phyloP scores from a whole-genome alignment of 1,139 yeast genomes.

The Hyphopichia burtonii region DNA sequence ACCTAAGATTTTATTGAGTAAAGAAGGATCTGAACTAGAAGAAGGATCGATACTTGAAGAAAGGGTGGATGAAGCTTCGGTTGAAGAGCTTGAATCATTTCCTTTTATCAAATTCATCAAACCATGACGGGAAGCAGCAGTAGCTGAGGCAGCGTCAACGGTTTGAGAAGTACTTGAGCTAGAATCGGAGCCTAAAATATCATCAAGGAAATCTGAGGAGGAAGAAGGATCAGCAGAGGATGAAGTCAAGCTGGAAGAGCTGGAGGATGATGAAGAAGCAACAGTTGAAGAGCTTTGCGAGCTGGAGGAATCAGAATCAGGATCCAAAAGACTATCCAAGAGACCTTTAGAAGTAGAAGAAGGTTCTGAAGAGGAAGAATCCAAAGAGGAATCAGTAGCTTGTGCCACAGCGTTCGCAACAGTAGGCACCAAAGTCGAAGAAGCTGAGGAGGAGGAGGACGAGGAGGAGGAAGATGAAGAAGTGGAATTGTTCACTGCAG shows the following conservation, averaged over 20 bases:
- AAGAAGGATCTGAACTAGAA: neutral
- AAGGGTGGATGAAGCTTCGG: neutral
- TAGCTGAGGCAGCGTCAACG: constrained; percentile 2
- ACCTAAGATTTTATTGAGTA: no score
- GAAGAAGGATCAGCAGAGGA: constrained; percentile 1
- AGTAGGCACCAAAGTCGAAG: constrained; percentile 1
- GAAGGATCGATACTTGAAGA: constrained; percentile 6
- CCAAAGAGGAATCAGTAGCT: constrained; percentile 3
- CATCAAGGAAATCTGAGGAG: constrained; percentile 2
- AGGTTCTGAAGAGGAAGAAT: constrained; percentile 5
- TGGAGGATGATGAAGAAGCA: constrained; percentile 2
- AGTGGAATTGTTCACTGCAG: neutral
- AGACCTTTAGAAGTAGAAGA: constrained; percentile 2
- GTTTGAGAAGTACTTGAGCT: constrained; percentile 4
- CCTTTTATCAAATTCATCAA: constrained; percentile 5
- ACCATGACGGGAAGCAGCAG: constrained; percentile 2
- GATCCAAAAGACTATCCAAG: neutral
- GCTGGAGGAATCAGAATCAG: neutral
- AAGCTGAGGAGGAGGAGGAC: neutral
- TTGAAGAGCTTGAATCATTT: constrained; percentile 5
- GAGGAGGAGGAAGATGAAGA: constrained; percentile 3
- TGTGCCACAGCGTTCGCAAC: constrained; percentile 6
- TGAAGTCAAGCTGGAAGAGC: constrained; percentile 5
- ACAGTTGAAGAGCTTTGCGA: constrained; percentile 3
- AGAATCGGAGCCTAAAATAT: constrained; percentile 5